Evolutionary conservation across 2,329 filamentous ascomycete genomes (phyloP).

Genomic region (Trichoderma atroviride): DNA sequence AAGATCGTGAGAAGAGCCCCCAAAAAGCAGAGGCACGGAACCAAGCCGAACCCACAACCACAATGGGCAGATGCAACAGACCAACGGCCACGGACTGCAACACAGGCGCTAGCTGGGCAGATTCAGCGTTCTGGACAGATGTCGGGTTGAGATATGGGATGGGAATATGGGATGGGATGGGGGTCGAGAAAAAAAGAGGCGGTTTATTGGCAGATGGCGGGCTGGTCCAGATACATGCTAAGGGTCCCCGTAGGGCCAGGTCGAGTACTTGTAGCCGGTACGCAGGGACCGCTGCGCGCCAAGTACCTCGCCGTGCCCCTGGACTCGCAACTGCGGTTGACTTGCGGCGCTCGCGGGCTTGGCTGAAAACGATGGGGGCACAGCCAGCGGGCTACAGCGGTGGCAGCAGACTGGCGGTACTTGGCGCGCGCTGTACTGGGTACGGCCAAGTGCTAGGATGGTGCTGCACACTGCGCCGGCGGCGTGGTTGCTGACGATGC

Average conservation of each 20-base stretch:
- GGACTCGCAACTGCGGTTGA: neutral
- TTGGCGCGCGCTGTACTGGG: neutral
- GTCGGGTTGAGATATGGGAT: slow-evolving; percentile 21
- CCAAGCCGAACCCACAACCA: slow-evolving; percentile 3
- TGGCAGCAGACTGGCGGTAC: neutral
- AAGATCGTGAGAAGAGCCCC: slow-evolving; percentile 11
- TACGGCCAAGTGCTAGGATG: neutral
- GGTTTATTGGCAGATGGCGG: slow-evolving; percentile 13
- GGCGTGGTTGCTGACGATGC: slow-evolving; percentile 18
- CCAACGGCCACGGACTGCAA: slow-evolving; percentile 7
- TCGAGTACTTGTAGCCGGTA: slow-evolving; percentile 7
- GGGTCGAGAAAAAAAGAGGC: slow-evolving; percentile 20
- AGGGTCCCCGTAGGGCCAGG: slow-evolving; percentile 23
- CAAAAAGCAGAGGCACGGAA: slow-evolving; percentile 9
- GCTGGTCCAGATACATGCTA: slow-evolving; percentile 12
- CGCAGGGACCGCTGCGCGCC: slow-evolving; percentile 4
- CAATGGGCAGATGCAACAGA: neutral
- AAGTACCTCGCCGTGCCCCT: neutral
- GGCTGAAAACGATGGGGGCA: slow-evolving; percentile 11
- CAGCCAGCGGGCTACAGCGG: neutral
- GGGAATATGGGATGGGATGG: neutral
- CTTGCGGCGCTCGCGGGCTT: neutral
- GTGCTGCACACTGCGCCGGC: slow-evolving; percentile 1
- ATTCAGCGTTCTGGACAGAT: slow-evolving; percentile 24
- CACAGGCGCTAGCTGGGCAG: slow-evolving; percentile 18